These are phyloP conservation scores for Nakataea oryzae DNA, from an alignment of 2,329 filamentous ascomycete species.

Conservation along the genomic window DNA sequence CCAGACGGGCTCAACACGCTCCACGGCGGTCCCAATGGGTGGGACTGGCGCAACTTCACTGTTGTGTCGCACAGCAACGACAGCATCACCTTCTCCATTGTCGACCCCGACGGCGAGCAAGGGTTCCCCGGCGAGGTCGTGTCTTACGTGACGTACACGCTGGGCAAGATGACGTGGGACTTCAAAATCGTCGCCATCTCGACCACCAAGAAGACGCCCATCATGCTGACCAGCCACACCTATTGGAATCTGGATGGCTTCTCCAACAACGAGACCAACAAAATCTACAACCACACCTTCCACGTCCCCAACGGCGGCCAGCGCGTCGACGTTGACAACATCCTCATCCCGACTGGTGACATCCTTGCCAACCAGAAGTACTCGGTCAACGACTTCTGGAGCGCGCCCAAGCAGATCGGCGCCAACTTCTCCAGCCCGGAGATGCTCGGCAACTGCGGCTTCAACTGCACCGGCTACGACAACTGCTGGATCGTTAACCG, in stretches of 20 bases:
- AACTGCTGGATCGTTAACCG: constrained; percentile 63
- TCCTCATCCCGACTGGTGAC: constrained; percentile 65
- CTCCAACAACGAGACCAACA: constrained; percentile 57
- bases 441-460: constrained; percentile 65
- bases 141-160: constrained; percentile 63
- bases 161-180: constrained; percentile 57
- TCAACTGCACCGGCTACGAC: constrained; percentile 72
- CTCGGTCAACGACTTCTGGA: constrained; percentile 76
- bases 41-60: constrained; percentile 72
- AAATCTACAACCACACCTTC: constrained; percentile 60
- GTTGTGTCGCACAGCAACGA: constrained; percentile 55
- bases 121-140: constrained; percentile 73
- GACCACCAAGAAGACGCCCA: constrained; percentile 66
- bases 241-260: constrained; percentile 84
- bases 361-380: constrained; percentile 58
- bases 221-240: constrained; percentile 65
- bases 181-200: constrained; percentile 62
- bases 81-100: constrained; percentile 66
- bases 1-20: constrained; percentile 52
- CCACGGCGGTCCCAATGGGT: constrained; percentile 60
- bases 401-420: constrained; percentile 67
- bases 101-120: constrained; percentile 62
- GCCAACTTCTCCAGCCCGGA: constrained; percentile 50
- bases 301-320: constrained; percentile 63
- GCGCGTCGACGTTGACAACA: constrained; percentile 57